These are phyloP conservation scores for Aspergillus olivimuriae DNA, from an alignment of 495 filamentous ascomycete genomes.

Conservation along the genomic window DNA sequence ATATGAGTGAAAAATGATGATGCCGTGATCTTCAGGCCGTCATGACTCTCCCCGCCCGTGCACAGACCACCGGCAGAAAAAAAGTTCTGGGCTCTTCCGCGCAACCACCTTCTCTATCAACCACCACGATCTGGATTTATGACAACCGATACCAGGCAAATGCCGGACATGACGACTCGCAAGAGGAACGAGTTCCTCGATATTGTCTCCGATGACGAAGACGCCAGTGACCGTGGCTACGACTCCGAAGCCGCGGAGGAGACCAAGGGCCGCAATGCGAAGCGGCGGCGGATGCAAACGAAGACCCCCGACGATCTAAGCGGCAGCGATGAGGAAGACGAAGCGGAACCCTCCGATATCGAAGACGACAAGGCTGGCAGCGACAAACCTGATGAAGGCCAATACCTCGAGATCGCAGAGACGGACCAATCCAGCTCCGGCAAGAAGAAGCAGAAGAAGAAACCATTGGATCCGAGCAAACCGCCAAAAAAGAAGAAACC, in stretches of 20 bases:
- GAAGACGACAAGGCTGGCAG: conserved; percentile 12
- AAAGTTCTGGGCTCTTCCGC: background rate
- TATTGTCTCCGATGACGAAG: conserved; percentile 57
- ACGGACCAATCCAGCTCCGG: conserved; percentile 17
- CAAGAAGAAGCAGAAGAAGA: conserved; percentile 28
- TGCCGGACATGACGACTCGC: conserved; percentile 52
- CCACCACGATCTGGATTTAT: background rate
- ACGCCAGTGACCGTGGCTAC: conserved; percentile 52
- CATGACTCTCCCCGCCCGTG: background rate
- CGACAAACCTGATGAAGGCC: conserved; percentile 7
- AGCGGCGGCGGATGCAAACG: conserved; percentile 53
- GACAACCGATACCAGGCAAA: too few species aligned
- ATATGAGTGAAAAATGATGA: background rate
- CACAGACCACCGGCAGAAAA: background rate
- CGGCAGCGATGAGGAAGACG: conserved; percentile 8
- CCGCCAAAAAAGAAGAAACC: conserved; percentile 42
- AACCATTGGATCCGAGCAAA: conserved; percentile 18
- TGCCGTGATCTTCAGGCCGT: background rate
- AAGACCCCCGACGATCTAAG: background rate
- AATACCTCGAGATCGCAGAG: conserved; percentile 1
- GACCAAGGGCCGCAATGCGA: conserved; percentile 56
- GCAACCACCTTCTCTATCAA: too few species aligned
- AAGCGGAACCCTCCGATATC: conserved; percentile 12
- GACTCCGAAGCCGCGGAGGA: conserved; percentile 63
- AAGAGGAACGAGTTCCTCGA: conserved; percentile 75